Conservation (phyloP, 129 eudicot species). For the Oenanthe sinensis region DNA sequence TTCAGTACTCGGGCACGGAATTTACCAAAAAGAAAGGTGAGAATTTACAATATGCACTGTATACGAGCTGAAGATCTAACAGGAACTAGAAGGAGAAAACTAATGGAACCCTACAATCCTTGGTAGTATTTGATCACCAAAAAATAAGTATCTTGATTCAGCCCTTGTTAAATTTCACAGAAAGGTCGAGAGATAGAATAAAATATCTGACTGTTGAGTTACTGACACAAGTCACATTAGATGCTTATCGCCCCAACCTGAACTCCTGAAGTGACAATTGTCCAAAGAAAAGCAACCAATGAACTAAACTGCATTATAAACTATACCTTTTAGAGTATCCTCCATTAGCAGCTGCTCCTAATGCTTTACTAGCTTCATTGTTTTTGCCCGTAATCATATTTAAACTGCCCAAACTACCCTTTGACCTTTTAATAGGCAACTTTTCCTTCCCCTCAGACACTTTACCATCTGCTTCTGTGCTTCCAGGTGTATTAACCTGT, state of each 20-base stretch:
- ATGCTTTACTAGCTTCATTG: constrained; percentile 53
- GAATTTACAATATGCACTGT: background rate
- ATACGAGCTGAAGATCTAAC: background rate
- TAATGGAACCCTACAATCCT: background rate
- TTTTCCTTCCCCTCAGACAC: constrained; percentile 78
- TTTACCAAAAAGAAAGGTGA: background rate
- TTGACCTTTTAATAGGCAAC: constrained; percentile 83
- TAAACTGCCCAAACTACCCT: constrained; percentile 87
- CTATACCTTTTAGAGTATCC: constrained; percentile 73
- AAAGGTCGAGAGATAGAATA: background rate
- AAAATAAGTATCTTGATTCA: background rate
- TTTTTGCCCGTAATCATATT: constrained; percentile 81
- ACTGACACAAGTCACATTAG: background rate
- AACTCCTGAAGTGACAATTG: background rate
- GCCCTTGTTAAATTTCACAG: background rate
- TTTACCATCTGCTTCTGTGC: constrained; percentile 60
- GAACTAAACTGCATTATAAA: background rate
- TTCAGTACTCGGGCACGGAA: background rate
- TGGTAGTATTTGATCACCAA: background rate
- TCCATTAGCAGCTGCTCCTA: constrained; percentile 69
- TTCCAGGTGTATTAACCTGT: constrained; percentile 56
- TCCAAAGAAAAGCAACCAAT: background rate
- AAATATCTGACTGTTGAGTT: background rate
- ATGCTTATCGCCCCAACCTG: background rate
- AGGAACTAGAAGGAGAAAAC: background rate